A percentile compares a stretch with the other conserved stretches of the same genome.
Evolutionary conservation across 2,329 filamentous ascomycete genomes (phyloP).

Genomic region (Aureobasidium namibiae): DNA sequence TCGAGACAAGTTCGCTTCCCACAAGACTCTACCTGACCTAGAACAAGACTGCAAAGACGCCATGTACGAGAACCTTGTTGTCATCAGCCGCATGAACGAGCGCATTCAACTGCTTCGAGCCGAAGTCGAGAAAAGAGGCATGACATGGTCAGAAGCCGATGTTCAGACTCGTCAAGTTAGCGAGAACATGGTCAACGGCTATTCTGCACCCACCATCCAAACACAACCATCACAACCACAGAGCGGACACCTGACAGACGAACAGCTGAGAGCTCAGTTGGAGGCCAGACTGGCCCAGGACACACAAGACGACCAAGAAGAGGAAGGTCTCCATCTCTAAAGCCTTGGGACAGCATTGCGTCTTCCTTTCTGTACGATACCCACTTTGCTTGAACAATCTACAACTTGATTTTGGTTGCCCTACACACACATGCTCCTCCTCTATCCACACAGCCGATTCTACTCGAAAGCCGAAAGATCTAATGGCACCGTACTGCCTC

Average conservation of each 20-base stretch:
- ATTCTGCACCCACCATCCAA: neutral
- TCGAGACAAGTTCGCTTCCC: accelerated
- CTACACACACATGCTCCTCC: neutral
- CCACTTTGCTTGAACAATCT: neutral
- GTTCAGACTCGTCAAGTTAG: constrained; percentile 19
- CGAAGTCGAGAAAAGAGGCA: constrained; percentile 57
- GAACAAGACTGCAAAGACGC: constrained; percentile 60
- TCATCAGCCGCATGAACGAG: constrained; percentile 60
- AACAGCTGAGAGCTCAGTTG: constrained; percentile 49
- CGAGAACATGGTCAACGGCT: constrained; percentile 14
- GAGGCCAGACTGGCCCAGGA: constrained; percentile 45
- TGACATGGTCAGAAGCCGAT: constrained; percentile 39
- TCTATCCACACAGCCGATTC: neutral
- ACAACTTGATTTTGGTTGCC: neutral
- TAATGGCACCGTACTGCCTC: constrained; percentile 88
- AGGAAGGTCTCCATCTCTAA: constrained; percentile 56
- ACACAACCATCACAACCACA: constrained; percentile 13
- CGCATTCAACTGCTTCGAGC: constrained; percentile 54
- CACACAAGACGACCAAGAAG: constrained; percentile 32
- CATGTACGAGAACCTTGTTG: constrained; percentile 56
- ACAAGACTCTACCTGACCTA: neutral
- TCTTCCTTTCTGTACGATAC: constrained; percentile 1
- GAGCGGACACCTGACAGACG: constrained; percentile 48
- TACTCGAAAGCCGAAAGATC: constrained; percentile 59
- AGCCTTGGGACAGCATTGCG: neutral